These are phyloP conservation scores for Wickerhamomyces sydowiorum DNA, from an alignment of 805 yeast species.

Conservation along the genomic window DNA sequence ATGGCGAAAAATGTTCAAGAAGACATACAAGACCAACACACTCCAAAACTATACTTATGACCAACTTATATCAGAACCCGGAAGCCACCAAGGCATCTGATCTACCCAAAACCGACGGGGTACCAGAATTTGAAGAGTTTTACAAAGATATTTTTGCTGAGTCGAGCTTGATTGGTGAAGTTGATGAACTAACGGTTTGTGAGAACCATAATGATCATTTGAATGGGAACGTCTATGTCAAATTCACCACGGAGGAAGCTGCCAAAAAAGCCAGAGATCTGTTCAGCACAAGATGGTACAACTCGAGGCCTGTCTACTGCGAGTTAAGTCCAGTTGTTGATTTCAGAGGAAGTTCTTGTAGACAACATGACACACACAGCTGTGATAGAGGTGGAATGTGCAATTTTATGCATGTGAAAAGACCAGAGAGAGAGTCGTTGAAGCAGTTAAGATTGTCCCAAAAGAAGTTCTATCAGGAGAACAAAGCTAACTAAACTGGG, in stretches of 20 bases:
- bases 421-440: slow-evolving; percentile 42
- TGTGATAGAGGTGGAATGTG: slow-evolving; percentile 84
- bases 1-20: slow-evolving; percentile 82
- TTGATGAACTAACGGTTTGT: slow-evolving; percentile 66
- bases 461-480: slow-evolving; percentile 18
- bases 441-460: slow-evolving; percentile 38
- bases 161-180: slow-evolving; percentile 40
- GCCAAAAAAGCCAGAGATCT: slow-evolving; percentile 57
- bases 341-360: slow-evolving; percentile 68
- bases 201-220: slow-evolving; percentile 81
- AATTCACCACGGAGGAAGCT: slow-evolving; percentile 45
- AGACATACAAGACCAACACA: slow-evolving; percentile 60
- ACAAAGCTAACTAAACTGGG: background rate
- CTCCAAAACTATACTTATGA: slow-evolving; percentile 60
- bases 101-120: slow-evolving; percentile 27
- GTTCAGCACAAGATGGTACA: slow-evolving; percentile 79
- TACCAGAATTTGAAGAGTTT: slow-evolving; percentile 51
- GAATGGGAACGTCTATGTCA: slow-evolving; percentile 79
- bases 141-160: slow-evolving; percentile 70
- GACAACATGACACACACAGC: slow-evolving; percentile 53
- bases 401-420: slow-evolving; percentile 77
- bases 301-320: slow-evolving; percentile 69
- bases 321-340: slow-evolving; percentile 72
- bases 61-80: slow-evolving; percentile 63
- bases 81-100: slow-evolving; percentile 26